phyloP scores from a whole-genome alignment of 345 rosid genomes.

The Moricandia arvensis region DNA sequence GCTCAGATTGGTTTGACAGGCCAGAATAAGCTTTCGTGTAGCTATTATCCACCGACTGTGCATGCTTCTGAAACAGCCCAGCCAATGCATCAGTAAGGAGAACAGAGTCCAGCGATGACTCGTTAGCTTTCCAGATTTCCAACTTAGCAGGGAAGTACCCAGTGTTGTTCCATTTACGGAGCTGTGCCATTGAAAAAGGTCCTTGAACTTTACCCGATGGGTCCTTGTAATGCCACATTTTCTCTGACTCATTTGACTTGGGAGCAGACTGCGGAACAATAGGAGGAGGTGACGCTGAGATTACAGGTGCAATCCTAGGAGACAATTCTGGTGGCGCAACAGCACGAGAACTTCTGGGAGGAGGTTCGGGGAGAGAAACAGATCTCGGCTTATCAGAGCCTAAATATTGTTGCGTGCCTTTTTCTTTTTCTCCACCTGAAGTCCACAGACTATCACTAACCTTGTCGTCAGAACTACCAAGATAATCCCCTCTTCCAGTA shows the following conservation, averaged over 20 bases:
- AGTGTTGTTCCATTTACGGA: slow-evolving; percentile 90
- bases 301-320: slow-evolving; percentile 48
- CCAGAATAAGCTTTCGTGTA: slow-evolving; percentile 38
- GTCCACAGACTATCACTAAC: slow-evolving; percentile 54
- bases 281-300: slow-evolving; percentile 41
- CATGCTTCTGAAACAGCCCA: slow-evolving; percentile 62
- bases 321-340: slow-evolving; percentile 45
- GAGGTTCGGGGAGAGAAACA: slow-evolving; percentile 44
- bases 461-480: slow-evolving; percentile 50
- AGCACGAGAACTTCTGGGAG: slow-evolving; percentile 41
- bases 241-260: slow-evolving; percentile 72
- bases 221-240: slow-evolving; percentile 91
- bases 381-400: slow-evolving; percentile 60
- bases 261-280: slow-evolving; percentile 43
- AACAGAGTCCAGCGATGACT: slow-evolving; percentile 65
- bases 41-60: slow-evolving; percentile 41
- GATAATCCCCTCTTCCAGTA: slow-evolving; percentile 56
- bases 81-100: slow-evolving; percentile 72
- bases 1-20: slow-evolving; percentile 34
- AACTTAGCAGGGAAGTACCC: slow-evolving; percentile 89
- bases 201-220: slow-evolving; percentile 97
- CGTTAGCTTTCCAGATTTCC: slow-evolving; percentile 74
- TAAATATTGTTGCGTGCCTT: slow-evolving; percentile 49
- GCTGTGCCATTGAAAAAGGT: slow-evolving; percentile 90
- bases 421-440: slow-evolving; percentile 57